A percentile compares a stretch with the other conserved stretches of the same genome.
Conservation (phyloP, 345 rosid genomes). For the Acer negundo region DNA sequence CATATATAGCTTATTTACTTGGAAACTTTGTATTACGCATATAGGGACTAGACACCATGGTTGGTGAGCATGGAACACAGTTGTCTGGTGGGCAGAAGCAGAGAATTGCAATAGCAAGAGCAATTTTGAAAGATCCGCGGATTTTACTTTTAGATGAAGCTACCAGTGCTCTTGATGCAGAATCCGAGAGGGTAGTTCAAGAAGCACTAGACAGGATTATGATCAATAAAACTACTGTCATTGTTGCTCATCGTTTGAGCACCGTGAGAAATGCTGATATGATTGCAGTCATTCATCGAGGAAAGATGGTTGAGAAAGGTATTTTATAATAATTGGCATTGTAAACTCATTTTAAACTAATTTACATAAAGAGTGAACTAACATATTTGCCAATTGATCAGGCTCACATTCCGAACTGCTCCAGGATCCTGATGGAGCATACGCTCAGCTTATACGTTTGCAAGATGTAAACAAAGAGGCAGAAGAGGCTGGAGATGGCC, state of each 20-base stretch:
- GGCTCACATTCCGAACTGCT: conserved; percentile 73
- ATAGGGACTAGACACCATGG: conserved; percentile 83
- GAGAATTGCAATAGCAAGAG: conserved; percentile 89
- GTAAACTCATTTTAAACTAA: not conserved
- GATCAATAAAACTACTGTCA: conserved; percentile 71
- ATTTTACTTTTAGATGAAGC: conserved; percentile 86
- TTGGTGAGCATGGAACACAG: conserved; percentile 92
- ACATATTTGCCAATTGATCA: conserved; percentile 19
- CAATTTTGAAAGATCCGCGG: conserved; percentile 76
- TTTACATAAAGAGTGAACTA: conserved; percentile 11
- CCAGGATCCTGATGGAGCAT: conserved; percentile 78
- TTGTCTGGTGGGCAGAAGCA: conserved; percentile 98
- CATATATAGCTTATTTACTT: not conserved
- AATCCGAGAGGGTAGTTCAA: conserved; percentile 83
- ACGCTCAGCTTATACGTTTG: conserved; percentile 72
- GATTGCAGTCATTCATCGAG: conserved; percentile 79
- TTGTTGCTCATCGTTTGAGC: conserved; percentile 87
- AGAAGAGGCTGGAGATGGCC: conserved; percentile 42
- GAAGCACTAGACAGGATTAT: conserved; percentile 83
- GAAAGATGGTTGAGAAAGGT: conserved; percentile 87
- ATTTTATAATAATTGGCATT: conserved; percentile 8
- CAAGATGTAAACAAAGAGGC: conserved; percentile 64
- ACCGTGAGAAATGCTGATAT: conserved; percentile 69
- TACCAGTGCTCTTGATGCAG: conserved; percentile 89
- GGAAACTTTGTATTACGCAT: not conserved